phyloP scores from a whole-genome alignment of 768 basidiomycete genomes.

The Termitomyces sp. region DNA sequence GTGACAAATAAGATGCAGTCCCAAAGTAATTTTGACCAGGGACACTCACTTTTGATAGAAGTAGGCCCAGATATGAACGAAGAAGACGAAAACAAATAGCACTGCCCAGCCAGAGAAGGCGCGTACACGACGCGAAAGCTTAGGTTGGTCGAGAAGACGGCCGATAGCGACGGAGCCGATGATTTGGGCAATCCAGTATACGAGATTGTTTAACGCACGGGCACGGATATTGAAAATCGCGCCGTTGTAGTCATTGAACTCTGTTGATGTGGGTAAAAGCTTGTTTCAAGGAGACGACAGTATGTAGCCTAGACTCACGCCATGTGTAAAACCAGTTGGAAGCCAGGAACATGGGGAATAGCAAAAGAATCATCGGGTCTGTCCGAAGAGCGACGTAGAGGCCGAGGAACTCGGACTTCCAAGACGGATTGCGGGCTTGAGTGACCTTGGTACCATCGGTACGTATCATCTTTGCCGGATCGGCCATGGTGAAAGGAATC shows the following conservation, averaged over 20 bases:
- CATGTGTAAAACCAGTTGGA: slow-evolving; percentile 86
- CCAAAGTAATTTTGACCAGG: neutral
- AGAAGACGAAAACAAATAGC: slow-evolving; percentile 57
- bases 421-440: slow-evolving; percentile 61
- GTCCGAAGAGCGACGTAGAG: slow-evolving; percentile 61
- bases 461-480: slow-evolving; percentile 68
- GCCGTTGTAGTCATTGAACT: slow-evolving; percentile 76
- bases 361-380: slow-evolving; percentile 65
- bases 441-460: slow-evolving; percentile 68
- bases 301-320: slow-evolving; percentile 48
- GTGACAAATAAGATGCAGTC: neutral
- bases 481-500: slow-evolving; percentile 65
- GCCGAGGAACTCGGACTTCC: slow-evolving; percentile 71
- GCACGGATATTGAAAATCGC: slow-evolving; percentile 77
- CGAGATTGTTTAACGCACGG: slow-evolving; percentile 67
- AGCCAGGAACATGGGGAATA: slow-evolving; percentile 85
- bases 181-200: slow-evolving; percentile 80
- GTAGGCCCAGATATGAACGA: slow-evolving; percentile 71
- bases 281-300: neutral
- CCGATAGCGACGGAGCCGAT: slow-evolving; percentile 70
- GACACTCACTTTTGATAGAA: slow-evolving; percentile 61
- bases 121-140: slow-evolving; percentile 55
- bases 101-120: slow-evolving; percentile 67
- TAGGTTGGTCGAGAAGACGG: slow-evolving; percentile 52
- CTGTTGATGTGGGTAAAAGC: slow-evolving; percentile 24